Evolutionary conservation across 352 stramenopile species (phyloP), one percentile per base, ranked within the genome.

Genomic region (Phytopythium mirpurense): DNA sequence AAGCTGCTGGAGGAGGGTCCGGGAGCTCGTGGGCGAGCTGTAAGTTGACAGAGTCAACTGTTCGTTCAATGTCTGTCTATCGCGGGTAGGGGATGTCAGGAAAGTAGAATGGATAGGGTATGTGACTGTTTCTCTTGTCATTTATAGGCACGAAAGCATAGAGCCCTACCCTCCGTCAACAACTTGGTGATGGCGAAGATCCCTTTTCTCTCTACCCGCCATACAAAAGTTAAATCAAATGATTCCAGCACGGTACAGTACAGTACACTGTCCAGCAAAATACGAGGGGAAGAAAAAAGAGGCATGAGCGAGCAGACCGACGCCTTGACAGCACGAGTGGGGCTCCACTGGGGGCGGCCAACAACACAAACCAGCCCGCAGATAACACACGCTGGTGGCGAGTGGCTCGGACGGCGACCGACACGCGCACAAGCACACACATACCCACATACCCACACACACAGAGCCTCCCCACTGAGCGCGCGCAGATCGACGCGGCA

Each of bases 31-130:
- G n/a, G n/a, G n/a, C n/a, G n/a, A n/a, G n/a, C n/a, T n/a, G n/a
- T n/a, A n/a, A n/a, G n/a, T n/a, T n/a, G n/a, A n/a, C n/a, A n/a
- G 29, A 9, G 29, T 32, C 29, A 32, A 32, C 5, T 32, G 29
- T 32, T 9, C 5, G 29, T 5, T 10, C 29, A 9, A 9, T 32
- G 38, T 45, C 38, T 45, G 38, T 11, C 38, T 5, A 29, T 43
- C n/a, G 37, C 0, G 37, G n/a, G n/a, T 43, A 43, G 37, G 37
- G 21, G 38, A 45, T 45, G 38, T 45, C 38, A 45, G 38, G 37
- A 4, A 16, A n/a, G 5, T 43, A 16, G 23, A n/a, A 18, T 7
- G 38, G 38, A 19, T 2, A 29, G 29, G 38, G 38, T 6, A 15
- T 43, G 10, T 8, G 10, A 14, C 15, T 45, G 38, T 21, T 21